Percentiles rank a stretch among this genome's conserved stretches.
Conservation (phyloP, 2,329 filamentous ascomycete species). For the Metarhizium brunneum region DNA sequence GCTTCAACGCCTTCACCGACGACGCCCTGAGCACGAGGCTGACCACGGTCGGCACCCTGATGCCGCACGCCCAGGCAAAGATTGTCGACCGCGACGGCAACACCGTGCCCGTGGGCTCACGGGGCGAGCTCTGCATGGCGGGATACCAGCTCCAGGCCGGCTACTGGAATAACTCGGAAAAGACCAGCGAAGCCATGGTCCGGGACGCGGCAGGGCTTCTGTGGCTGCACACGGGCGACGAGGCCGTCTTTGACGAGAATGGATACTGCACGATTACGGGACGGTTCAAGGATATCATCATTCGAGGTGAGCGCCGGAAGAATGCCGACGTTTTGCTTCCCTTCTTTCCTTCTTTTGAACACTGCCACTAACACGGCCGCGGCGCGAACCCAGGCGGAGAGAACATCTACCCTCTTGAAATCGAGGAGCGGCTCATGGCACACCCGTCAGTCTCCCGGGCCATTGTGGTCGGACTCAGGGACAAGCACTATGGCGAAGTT, state of each 20-base stretch:
- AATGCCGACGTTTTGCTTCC: constrained; percentile 7
- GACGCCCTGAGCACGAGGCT: constrained; percentile 59
- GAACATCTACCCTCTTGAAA: constrained; percentile 66
- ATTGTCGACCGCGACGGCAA: constrained; percentile 61
- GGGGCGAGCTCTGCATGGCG: constrained; percentile 68
- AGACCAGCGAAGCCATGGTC: constrained; percentile 55
- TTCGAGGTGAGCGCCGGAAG: constrained; percentile 42
- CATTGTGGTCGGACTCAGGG: constrained; percentile 60
- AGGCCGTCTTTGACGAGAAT: constrained; percentile 56
- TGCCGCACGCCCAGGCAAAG: constrained; percentile 70
- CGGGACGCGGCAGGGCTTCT: constrained; percentile 42
- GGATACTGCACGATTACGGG: constrained; percentile 68
- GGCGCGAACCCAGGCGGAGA: constrained; percentile 45
- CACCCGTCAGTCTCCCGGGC: constrained; percentile 55
- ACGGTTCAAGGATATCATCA: constrained; percentile 72
- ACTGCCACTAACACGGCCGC: constrained; percentile 10
- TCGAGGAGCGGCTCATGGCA: constrained; percentile 60
- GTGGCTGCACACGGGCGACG: constrained; percentile 62
- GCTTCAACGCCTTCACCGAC: constrained; percentile 70
- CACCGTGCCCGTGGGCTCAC: constrained; percentile 55
- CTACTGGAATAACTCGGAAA: constrained; percentile 62
- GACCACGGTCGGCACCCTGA: constrained; percentile 64
- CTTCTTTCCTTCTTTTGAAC: neutral
- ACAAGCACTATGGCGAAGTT: constrained; percentile 65
- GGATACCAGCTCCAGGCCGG: constrained; percentile 67